Evolutionary conservation across 148 eudicot genomes (phyloP), one percentile per base, ranked within the genome.

Genomic region (Cornus suecica): DNA sequence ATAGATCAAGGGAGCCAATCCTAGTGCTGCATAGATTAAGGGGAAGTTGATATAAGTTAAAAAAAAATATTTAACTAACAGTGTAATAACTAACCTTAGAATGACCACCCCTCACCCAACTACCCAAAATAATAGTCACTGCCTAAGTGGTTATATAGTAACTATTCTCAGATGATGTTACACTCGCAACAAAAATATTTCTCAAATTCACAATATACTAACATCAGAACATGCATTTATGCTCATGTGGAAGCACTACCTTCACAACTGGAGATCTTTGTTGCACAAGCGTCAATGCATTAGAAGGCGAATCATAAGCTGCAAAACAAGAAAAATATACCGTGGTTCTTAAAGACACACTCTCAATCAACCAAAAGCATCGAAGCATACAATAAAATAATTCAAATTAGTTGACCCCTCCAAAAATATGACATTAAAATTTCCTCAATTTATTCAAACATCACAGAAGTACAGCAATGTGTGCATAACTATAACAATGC

Each of bases 211-310:
- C 3, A 37, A 3, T 37, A 37, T 37, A 37, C 9, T 37, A 58
- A 48, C 7, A 65, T n/a, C 65, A 72, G 41, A 26, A 25, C 66
- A 73, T 65, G 69, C 52, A 32, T 48, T 41, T 26, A 34, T 23
- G 28, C 13, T 10, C 22, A 65, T 23, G 27, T 22, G 8, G 51
- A 72, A 45, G 24, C 24, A n/a, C 37, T 80, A 95, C 99, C 99
- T 95, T 93, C 25, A 87, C 72, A 63, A 93, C 81, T 0, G 99
- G 99, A 29, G 99, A 95, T 68, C 99, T 89, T 81, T 91, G 97
- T 77, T 95, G 99, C 54, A 95, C 84, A 74, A 91, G 86, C 65
- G 84, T 80, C 86, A 90, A 73, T 22, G 66, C 77, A 83, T 78
- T 77, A 41, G 93, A 75, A 48, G 83, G 65, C 20, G 87, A 88